Percentiles rank a stretch among this genome's conserved stretches.
phyloP scores from a whole-genome alignment of 805 yeast species.

The Zygoascus tannicola region DNA sequence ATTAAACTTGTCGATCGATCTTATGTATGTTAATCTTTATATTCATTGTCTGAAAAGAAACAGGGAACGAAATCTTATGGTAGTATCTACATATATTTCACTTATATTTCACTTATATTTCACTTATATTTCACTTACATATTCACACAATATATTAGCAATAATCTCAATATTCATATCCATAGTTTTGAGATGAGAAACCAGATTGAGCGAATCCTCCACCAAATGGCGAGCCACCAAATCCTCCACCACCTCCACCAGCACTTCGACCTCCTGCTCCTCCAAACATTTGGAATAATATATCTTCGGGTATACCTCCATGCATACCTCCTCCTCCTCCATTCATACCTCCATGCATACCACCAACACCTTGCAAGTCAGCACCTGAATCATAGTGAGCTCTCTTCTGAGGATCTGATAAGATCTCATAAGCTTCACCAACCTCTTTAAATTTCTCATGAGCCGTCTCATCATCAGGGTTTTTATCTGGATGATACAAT shows the following conservation, averaged over 20 bases:
- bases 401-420: conserved; percentile 82
- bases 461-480: conserved; percentile 55
- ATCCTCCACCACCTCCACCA: conserved; percentile 11
- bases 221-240: background rate
- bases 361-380: conserved; percentile 37
- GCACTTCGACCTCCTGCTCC: conserved; percentile 19
- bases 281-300: conserved; percentile 34
- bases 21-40: too few relatives aligned
- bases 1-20: too few relatives aligned
- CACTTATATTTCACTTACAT: too few relatives aligned
- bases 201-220: background rate
- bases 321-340: conserved; percentile 66
- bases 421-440: conserved; percentile 75
- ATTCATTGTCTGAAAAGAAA: too few relatives aligned
- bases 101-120: too few relatives aligned
- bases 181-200: background rate
- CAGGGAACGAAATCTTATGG: too few relatives aligned
- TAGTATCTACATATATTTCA: too few relatives aligned
- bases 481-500: conserved; percentile 73
- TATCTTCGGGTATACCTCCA: conserved; percentile 35
- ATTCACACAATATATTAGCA: too few relatives aligned
- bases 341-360: conserved; percentile 52
- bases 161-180: background rate
- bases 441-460: conserved; percentile 92
- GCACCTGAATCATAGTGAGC: conserved; percentile 83